These are phyloP conservation scores for Trichosporon asahii DNA, from an alignment of 1,284 basidiomycete genomes.

Conservation along the genomic window DNA sequence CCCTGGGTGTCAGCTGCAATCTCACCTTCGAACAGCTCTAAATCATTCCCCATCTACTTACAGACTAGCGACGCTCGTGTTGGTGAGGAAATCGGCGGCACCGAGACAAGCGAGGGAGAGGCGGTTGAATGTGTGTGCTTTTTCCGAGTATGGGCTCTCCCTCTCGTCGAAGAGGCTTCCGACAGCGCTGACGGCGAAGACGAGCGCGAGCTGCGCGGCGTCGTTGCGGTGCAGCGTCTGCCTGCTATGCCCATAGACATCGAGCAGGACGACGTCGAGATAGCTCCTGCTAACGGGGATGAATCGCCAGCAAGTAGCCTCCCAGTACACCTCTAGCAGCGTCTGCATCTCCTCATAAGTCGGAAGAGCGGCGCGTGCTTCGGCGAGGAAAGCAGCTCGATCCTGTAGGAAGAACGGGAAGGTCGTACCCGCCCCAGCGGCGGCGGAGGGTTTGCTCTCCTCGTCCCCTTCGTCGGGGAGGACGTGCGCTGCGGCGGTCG, in stretches of 20 bases:
- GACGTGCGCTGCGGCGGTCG: not conserved
- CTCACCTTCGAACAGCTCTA: no score
- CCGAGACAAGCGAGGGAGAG: conserved; percentile 1
- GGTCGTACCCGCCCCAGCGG: not conserved
- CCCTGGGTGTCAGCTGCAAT: not conserved
- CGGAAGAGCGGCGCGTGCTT: not conserved
- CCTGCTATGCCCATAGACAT: not conserved
- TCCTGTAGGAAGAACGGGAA: conserved; percentile 8
- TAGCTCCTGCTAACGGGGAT: conserved; percentile 3
- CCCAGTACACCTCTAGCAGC: conserved; percentile 4
- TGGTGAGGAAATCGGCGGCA: not conserved
- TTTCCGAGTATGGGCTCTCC: not conserved
- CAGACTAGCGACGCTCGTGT: conserved; percentile 5
- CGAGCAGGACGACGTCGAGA: conserved; percentile 4
- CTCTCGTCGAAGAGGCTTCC: not conserved
- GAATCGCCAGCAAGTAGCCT: conserved; percentile 5
- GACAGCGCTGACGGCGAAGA: not conserved
- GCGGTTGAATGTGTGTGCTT: conserved; percentile 4
- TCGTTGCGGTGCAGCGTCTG: conserved; percentile 7
- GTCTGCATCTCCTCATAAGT: conserved; percentile 8
- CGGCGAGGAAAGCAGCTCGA: not conserved
- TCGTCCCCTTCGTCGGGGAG: conserved; percentile 6
- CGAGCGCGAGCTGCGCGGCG: conserved; percentile 4
- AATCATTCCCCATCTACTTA: not conserved
- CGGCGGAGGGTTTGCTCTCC: conserved; percentile 6